Conservation (phyloP, 768 basidiomycete species). For the Kwoniella dendrophila region DNA sequence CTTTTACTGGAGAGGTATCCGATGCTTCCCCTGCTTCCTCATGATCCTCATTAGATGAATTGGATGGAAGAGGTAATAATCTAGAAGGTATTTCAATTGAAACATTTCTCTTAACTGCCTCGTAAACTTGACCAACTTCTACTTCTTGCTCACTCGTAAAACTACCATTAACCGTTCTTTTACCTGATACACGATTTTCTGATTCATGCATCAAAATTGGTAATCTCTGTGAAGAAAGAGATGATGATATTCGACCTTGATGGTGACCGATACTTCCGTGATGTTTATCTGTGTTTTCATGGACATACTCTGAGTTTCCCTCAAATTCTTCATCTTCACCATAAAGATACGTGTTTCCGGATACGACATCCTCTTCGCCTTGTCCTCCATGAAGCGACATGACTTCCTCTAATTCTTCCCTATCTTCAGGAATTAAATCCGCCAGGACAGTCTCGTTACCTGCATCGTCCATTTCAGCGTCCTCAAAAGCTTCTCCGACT, state of each 20-base stretch:
- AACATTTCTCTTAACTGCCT: constrained; percentile 43
- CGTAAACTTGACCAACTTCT: constrained; percentile 42
- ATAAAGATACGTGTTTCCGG: constrained; percentile 28
- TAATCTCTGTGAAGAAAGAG: constrained; percentile 6
- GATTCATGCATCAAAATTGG: constrained; percentile 2
- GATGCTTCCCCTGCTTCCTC: background rate
- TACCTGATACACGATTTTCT: constrained; percentile 10
- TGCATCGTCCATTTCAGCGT: background rate
- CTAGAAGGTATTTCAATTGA: constrained; percentile 31
- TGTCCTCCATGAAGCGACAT: constrained; percentile 21
- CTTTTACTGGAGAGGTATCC: background rate
- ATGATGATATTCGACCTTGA: background rate
- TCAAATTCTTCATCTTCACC: constrained; percentile 23
- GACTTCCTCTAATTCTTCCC: constrained; percentile 20
- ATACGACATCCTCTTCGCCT: constrained; percentile 11
- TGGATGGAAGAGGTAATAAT: constrained; percentile 15
- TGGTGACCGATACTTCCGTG: background rate
- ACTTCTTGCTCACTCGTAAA: constrained; percentile 40
- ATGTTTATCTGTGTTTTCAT: background rate
- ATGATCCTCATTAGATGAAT: background rate
- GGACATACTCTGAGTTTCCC: constrained; percentile 4
- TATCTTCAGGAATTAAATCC: constrained; percentile 24
- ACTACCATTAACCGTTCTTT: constrained; percentile 28
- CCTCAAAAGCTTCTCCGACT: background rate
- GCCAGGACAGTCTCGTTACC: constrained; percentile 30